Evolutionary conservation across 2,329 filamentous ascomycete species (phyloP), one percentile per base, ranked within the genome.

Genomic region (Nannizziopsis arthrosporioides): DNA sequence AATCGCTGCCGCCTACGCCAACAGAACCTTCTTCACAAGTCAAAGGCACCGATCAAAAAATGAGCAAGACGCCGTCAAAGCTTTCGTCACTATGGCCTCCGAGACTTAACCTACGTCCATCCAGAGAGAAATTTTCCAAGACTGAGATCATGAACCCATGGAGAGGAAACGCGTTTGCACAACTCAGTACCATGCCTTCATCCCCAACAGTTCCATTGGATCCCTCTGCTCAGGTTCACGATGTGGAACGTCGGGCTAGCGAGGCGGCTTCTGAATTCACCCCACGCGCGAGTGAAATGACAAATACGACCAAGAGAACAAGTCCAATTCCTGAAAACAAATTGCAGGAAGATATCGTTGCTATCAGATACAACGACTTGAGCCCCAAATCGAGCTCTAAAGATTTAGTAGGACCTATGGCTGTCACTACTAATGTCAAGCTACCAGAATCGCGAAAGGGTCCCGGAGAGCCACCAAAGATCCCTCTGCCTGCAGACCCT

Each of bases 401-500:
- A 27, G 34, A 31, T 39, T 34, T 19, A 18, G 27, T 15, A 22
- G 41, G 31, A 9, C 2, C 17, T 30, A 14, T 31, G 5, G 40
- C 14, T 17, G 30, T 2, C 8, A n/a, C 48, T 17, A 40, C 19
- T 17, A 11, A 19, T 37, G 15, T 22, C 12, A 22, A 45, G 36
- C 22, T 30, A 36, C 27, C 51, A 49, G 31, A 47, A 2, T 17
- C 9, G 14, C 46, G 46, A 4, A 48, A 49, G 12, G 12, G 36
- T 12, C 53, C 51, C 31, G 35, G 48, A n/a, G 35, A 49, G 18
- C 53, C 55, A 22, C 56, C 56, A 14, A 46, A 42, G 4, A 50
- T 57, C 22, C 56, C 55, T 9, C 49, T 58, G 22, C 56, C 56
- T 2, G 46, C 47, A 10, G 51, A 55, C 38, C 56, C 56, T n/a